Percentiles rank a stretch among this genome's conserved stretches.
Conservation (phyloP, 1,139 yeast genomes). For the Candida sanyaensis region DNA sequence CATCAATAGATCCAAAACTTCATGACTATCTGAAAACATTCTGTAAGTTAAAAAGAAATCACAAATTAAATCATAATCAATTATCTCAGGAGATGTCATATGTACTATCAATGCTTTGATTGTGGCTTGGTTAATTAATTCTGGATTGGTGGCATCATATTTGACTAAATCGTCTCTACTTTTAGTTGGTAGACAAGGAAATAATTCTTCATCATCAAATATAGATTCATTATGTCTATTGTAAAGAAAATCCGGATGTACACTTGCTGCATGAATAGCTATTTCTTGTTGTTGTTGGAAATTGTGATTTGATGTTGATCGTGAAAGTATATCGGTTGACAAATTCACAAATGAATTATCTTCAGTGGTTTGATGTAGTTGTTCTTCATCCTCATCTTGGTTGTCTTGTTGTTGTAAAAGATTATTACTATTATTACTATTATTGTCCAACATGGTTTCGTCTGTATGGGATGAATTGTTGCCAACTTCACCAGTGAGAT, state of each 20-base stretch:
- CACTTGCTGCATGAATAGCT: constrained; percentile 5
- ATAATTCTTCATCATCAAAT: constrained; percentile 39
- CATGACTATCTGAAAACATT: constrained; percentile 58
- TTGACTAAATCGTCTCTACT: constrained; percentile 27
- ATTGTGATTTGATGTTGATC: constrained; percentile 10
- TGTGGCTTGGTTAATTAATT: constrained; percentile 41
- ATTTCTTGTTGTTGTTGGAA: constrained; percentile 11
- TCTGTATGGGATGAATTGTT: background rate
- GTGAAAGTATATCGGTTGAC: constrained; percentile 10
- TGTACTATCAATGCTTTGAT: constrained; percentile 64
- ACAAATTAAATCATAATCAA: constrained; percentile 75
- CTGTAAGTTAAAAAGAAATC: constrained; percentile 88
- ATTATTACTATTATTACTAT: background rate
- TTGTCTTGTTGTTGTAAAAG: background rate
- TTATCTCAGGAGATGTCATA: constrained; percentile 74
- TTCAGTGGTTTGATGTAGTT: background rate
- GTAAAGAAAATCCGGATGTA: constrained; percentile 29
- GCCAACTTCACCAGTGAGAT: constrained; percentile 2
- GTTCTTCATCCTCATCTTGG: background rate
- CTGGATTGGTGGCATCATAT: constrained; percentile 37
- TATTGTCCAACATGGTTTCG: background rate
- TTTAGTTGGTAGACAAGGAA: constrained; percentile 31
- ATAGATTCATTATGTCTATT: constrained; percentile 42
- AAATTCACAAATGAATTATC: background rate
- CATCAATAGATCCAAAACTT: constrained; percentile 60